These are phyloP conservation scores for Solidago caesia DNA, from an alignment of 129 eudicot species.

Conservation along the genomic window DNA sequence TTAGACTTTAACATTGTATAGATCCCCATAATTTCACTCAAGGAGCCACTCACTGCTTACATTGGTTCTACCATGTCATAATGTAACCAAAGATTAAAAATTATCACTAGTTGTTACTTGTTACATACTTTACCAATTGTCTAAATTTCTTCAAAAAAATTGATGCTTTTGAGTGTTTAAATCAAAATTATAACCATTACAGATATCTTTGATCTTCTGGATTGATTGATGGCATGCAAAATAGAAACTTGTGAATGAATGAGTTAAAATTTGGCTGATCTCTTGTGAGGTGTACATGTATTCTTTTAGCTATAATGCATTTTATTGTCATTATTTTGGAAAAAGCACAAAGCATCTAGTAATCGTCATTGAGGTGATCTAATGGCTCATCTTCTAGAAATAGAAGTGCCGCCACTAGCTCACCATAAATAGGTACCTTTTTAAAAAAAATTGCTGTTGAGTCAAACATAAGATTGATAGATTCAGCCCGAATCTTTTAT, in stretches of 20 bases:
- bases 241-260: background rate
- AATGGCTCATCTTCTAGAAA: background rate
- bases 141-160: background rate
- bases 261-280: background rate
- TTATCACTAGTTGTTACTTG: background rate
- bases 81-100: background rate
- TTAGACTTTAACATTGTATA: slow-evolving; percentile 2
- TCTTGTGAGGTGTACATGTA: background rate
- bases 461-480: background rate
- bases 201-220: background rate
- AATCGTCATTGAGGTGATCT: slow-evolving; percentile 1
- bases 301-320: background rate
- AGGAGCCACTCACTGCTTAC: background rate
- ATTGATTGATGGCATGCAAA: background rate
- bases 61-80: background rate
- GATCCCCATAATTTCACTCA: background rate
- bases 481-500: background rate
- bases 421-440: background rate
- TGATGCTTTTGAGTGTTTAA: background rate
- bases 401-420: background rate
- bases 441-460: background rate
- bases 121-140: background rate
- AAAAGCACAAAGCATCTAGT: background rate
- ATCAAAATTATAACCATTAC: background rate
- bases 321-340: background rate